phyloP scores from a whole-genome alignment of 768 basidiomycete species.

The Suillus plorans region DNA sequence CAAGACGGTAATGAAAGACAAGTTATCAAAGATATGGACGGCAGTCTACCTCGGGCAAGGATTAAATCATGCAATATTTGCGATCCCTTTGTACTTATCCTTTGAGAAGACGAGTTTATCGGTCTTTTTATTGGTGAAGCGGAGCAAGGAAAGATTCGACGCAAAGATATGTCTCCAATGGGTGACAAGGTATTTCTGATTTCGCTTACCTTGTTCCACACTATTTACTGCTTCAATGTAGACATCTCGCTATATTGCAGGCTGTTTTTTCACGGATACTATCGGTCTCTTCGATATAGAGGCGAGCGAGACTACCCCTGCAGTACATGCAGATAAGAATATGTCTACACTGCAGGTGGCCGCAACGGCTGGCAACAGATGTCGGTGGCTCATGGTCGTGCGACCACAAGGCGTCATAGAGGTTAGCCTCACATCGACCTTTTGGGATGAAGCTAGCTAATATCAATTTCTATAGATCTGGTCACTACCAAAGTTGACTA shows the following conservation, averaged over 20 bases:
- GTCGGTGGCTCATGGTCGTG: conserved; percentile 77
- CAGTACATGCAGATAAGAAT: conserved; percentile 31
- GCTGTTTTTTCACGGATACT: conserved; percentile 74
- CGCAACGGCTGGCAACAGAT: conserved; percentile 59
- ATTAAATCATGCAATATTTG: conserved; percentile 82
- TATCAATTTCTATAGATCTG: conserved; percentile 60
- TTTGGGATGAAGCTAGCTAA: conserved; percentile 10
- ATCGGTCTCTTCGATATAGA: conserved; percentile 56
- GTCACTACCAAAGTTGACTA: conserved; percentile 75
- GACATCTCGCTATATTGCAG: conserved; percentile 74
- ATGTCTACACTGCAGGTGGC: conserved; percentile 68
- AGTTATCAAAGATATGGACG: conserved; percentile 78
- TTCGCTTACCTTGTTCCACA: neutral
- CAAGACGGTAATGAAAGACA: conserved; percentile 85
- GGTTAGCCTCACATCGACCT: conserved; percentile 40
- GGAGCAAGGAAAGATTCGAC: conserved; percentile 75
- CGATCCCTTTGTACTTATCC: conserved; percentile 83
- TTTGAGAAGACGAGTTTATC: conserved; percentile 83
- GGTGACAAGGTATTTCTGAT: conserved; percentile 66
- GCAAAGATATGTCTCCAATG: conserved; percentile 88
- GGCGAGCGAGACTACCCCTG: conserved; percentile 33
- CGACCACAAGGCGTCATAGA: conserved; percentile 80
- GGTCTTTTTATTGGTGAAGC: conserved; percentile 81
- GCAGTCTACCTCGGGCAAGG: conserved; percentile 68
- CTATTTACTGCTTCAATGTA: conserved; percentile 21